Evolutionary conservation across 495 filamentous ascomycete genomes (phyloP), one percentile per base, ranked within the genome.

Genomic region (Talaromyces thailandensis): DNA sequence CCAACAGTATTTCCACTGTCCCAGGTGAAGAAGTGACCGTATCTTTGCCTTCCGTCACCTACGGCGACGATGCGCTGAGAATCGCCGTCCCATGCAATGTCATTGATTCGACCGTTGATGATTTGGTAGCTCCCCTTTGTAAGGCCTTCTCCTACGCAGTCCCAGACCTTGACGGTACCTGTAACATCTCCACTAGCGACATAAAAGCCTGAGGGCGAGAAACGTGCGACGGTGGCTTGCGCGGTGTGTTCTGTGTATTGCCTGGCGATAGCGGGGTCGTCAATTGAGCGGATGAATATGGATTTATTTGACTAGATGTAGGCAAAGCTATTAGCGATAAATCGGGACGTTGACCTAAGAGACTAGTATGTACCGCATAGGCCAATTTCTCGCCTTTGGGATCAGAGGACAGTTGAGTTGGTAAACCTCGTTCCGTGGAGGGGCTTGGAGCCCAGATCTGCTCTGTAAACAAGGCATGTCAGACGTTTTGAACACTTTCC

Each of bases 41-140:
- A 96, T 58, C 90, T 84, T 73, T 98, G 92, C 70, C 93, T 93
- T 16, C 94, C 94, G 62, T 97, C 88, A 24, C 94, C 94, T 21
- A 98, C 95, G 9, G 93, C 95, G 64, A 97, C 96, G 58, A 98
- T 89, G 25, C 94, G 88, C 76, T 96, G 92, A 56, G 89, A 93
- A 73, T 98, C 94, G 53, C 93, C 95, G 71, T 98, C 94, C 93
- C 94, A 98, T 11, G 93, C 92, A 56, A 98, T 79, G 70, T 98
- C 94, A 71, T 94, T 94, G 72, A 98, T 96, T 53, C 90, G 87
- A 32, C 94, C 95, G 58, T 91, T 93, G 65, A 98, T 91, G 71
- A 97, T 96, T 64, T 85, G 84, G 73, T 96, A 98, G 72, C 98
- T 94, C 60, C 93, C 88, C 67, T 85, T 86, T 59, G 81, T 84